Percentiles rank a stretch among this genome's conserved stretches.
Conservation (phyloP, 352 stramenopile genomes). For the Phytophthora melonis region DNA sequence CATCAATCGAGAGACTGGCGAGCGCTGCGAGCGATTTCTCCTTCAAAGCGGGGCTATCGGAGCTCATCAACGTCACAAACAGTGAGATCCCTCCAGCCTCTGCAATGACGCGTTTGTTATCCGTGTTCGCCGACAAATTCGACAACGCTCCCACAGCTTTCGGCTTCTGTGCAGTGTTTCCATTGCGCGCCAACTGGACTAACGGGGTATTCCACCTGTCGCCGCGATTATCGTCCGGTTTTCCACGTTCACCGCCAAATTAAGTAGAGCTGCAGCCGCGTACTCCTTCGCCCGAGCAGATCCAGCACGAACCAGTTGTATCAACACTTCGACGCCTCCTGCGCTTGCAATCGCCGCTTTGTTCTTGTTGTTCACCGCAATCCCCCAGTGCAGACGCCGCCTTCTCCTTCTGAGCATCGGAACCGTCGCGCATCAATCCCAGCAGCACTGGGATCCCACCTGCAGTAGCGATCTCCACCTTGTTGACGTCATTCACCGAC, state of each 20-base stretch:
- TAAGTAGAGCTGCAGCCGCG: constrained; percentile 3
- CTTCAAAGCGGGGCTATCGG: background rate
- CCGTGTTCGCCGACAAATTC: background rate
- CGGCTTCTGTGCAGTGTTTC: background rate
- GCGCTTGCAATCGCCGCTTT: background rate
- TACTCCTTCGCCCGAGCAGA: constrained; percentile 4
- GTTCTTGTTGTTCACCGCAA: constrained; percentile 5
- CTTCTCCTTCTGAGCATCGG: constrained; percentile 4
- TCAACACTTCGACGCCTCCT: background rate
- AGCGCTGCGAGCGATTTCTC: background rate
- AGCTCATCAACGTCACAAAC: background rate
- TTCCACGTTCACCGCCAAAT: constrained; percentile 5
- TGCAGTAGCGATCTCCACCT: background rate
- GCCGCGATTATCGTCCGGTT: constrained; percentile 5
- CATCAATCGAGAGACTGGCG: background rate
- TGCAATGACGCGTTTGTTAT: constrained; percentile 9
- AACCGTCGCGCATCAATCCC: background rate
- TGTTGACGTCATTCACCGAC: constrained; percentile 1
- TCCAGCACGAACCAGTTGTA: background rate
- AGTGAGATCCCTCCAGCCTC: background rate
- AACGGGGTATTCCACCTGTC: constrained; percentile 2
- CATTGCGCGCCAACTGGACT: background rate
- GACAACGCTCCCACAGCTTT: background rate
- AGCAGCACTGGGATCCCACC: constrained; percentile 16
- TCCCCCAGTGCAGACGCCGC: background rate